Base-by-base conservation (phyloP, 352 stramenopile genomes). In the Globisporangium barbulae region DNA sequence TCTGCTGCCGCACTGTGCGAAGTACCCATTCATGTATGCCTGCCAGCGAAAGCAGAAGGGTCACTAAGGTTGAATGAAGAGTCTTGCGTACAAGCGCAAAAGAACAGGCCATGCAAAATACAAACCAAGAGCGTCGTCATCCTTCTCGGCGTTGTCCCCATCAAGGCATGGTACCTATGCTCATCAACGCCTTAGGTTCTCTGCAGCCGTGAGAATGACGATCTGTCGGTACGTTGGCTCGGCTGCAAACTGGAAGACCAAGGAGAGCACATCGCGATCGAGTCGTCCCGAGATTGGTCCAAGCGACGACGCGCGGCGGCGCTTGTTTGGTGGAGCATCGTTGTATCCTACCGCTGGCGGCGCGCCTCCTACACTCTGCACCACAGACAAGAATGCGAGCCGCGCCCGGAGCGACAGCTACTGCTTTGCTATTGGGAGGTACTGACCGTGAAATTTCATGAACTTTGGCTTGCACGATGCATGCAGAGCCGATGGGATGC, bases 171-270 rank as follows among this genome's bases (percentile, higher is more conserved):
- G 25, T 28, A 28, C 25, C 25, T 28, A 28, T 28, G 25, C 25
- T 28, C 25, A 28, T 2, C 25, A n/a, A n/a, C n/a, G n/a, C n/a
- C n/a, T n/a, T n/a, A n/a, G n/a, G n/a, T n/a, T n/a, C n/a, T n/a
- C n/a, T n/a, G n/a, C n/a, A n/a, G 25, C 25, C 25, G 25, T 28
- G 25, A 28, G 25, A 28, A 28, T 28, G 25, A 28, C 25, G 25
- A 28, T 28, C 25, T 28, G 25, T 28, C 25, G 25, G 25, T 28
- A 28, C 2, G 25, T 44, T 44, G 37, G n/a, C 33, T 54, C n/a
- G 31, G 58, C 42, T 54, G 58, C 58, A 63, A 63, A 63, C 33
- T 4, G 19, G 39, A 63, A 63, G 30, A 63, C 55, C 45, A 63
- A 12, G 2, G 58, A 12, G 2, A 63, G 6, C 13, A 63, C 30